phyloP scores from a whole-genome alignment of 305 asterid species.

The Lippia alba region DNA sequence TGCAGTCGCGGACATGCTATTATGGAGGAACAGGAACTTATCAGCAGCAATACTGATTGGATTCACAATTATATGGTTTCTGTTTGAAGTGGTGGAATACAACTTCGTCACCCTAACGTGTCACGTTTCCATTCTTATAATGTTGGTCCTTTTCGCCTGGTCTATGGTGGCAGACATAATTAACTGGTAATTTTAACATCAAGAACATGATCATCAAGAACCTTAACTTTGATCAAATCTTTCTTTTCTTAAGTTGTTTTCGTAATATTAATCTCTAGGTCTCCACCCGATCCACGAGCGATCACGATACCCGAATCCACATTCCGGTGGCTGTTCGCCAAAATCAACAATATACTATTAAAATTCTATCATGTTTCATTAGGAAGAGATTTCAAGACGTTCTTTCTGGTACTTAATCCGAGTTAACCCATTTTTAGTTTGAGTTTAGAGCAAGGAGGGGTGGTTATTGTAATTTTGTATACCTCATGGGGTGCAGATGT shows the following conservation, averaged over 20 bases:
- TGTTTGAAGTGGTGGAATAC: conserved; percentile 78
- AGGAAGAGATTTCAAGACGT: conserved; percentile 72
- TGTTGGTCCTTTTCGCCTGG: conserved; percentile 71
- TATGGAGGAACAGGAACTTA: conserved; percentile 79
- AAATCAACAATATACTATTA: conserved; percentile 48
- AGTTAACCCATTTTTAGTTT: no score
- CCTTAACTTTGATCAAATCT: background rate
- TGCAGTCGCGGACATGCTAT: conserved; percentile 74
- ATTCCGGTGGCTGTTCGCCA: conserved; percentile 58
- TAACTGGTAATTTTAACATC: conserved; percentile 49
- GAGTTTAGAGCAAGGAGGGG: background rate
- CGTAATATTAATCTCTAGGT: conserved; percentile 41
- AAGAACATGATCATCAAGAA: background rate
- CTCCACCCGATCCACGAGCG: conserved; percentile 58
- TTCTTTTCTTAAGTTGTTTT: background rate
- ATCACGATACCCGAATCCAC: conserved; percentile 67
- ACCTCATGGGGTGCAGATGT: no score
- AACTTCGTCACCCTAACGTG: conserved; percentile 69
- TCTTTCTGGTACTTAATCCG: conserved; percentile 54
- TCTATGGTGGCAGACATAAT: conserved; percentile 66
- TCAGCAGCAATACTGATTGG: conserved; percentile 69
- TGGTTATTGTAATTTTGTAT: background rate
- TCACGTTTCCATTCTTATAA: conserved; percentile 54
- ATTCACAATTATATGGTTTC: conserved; percentile 72
- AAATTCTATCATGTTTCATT: conserved; percentile 67